Conservation (phyloP, 345 rosid genomes). For the Pelargonium nanum region DNA sequence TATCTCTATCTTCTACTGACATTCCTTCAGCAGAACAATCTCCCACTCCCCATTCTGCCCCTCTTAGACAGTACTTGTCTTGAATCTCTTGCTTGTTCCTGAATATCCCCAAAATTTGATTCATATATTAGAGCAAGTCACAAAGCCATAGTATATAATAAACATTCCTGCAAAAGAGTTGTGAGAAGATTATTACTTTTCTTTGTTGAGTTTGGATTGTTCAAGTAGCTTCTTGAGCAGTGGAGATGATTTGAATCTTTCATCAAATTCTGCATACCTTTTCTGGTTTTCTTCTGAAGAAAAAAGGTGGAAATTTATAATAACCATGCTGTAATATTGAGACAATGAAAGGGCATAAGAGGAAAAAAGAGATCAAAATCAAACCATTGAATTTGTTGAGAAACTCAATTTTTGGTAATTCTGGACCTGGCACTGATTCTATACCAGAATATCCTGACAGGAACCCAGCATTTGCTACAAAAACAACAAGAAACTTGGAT, state of each 20-base stretch:
- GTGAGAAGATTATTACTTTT: conserved; percentile 38
- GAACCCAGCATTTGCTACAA: conserved; percentile 70
- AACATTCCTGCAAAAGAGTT: not conserved
- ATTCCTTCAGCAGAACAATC: conserved; percentile 83
- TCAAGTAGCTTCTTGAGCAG: conserved; percentile 75
- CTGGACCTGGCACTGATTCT: conserved; percentile 87
- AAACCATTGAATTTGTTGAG: conserved; percentile 68
- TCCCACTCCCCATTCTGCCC: conserved; percentile 95
- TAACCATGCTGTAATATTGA: not conserved
- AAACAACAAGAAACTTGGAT: not conserved
- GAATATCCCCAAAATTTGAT: not conserved
- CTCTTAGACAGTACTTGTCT: conserved; percentile 83
- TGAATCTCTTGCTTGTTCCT: conserved; percentile 55
- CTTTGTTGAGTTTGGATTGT: conserved; percentile 61
- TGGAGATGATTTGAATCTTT: conserved; percentile 72
- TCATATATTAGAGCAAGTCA: not conserved
- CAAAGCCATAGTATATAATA: not conserved
- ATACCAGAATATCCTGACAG: conserved; percentile 74
- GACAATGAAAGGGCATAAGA: not conserved
- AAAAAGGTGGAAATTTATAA: not conserved
- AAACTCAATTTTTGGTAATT: conserved; percentile 69
- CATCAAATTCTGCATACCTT: conserved; percentile 75
- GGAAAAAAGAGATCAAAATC: not conserved
- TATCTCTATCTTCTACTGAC: conserved; percentile 62
- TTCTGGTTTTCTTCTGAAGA: conserved; percentile 82